A percentile compares a stretch with the other conserved stretches of the same genome.
These are phyloP conservation scores for Inosperma sp. DNA, from an alignment of 768 basidiomycete genomes.

Conservation along the genomic window DNA sequence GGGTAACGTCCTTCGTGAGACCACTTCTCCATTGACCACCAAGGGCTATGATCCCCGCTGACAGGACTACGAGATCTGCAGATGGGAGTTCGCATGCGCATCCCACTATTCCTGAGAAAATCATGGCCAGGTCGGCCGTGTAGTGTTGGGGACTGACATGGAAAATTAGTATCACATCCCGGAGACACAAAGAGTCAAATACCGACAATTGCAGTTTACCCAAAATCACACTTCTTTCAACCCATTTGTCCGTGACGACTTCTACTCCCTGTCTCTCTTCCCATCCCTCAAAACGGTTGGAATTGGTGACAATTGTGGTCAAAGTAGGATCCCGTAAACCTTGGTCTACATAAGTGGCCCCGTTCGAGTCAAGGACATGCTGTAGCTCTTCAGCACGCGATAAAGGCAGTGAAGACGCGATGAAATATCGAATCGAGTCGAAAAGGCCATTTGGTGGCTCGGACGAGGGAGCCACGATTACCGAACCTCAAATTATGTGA, in stretches of 20 bases:
- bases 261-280: constrained; percentile 37
- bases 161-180: background rate
- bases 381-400: constrained; percentile 41
- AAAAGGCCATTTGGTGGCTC: no score
- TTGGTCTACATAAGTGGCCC: constrained; percentile 34
- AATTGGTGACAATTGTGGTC: constrained; percentile 56
- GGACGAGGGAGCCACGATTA: no score
- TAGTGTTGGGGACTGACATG: constrained; percentile 49
- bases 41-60: constrained; percentile 64
- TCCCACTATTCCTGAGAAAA: constrained; percentile 81
- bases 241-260: constrained; percentile 55
- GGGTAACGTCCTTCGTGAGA: constrained; percentile 82
- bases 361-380: constrained; percentile 48
- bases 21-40: constrained; percentile 79
- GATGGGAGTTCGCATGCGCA: constrained; percentile 57
- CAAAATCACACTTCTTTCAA: constrained; percentile 58
- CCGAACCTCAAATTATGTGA: no score
- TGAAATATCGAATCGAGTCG: constrained; percentile 31
- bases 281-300: constrained; percentile 53
- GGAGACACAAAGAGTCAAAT: constrained; percentile 8
- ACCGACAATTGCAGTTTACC: constrained; percentile 56
- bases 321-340: constrained; percentile 32
- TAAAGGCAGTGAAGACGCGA: constrained; percentile 46
- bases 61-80: constrained; percentile 67
- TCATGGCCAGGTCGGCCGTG: constrained; percentile 70